phyloP scores from a whole-genome alignment of 306 rosid species.

The Quercus alba region DNA sequence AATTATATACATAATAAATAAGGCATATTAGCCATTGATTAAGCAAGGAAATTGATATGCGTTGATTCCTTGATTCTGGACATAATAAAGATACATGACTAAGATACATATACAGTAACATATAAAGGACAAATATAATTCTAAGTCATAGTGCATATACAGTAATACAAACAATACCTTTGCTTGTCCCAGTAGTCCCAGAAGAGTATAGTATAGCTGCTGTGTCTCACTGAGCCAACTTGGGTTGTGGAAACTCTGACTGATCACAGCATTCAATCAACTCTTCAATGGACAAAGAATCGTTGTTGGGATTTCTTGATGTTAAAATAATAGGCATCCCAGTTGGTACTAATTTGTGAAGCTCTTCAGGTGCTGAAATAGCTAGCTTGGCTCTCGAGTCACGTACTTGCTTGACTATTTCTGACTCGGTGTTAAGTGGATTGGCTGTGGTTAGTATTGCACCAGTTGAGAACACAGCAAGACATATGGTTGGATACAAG shows the following conservation, averaged over 20 bases:
- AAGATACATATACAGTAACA: too few relatives aligned
- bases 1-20: too few relatives aligned
- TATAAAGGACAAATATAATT: too few relatives aligned
- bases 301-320: constrained; percentile 15
- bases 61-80: too few relatives aligned
- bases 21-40: too few relatives aligned
- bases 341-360: constrained; percentile 54
- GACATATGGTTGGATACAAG: constrained; percentile 59
- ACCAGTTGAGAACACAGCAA: constrained; percentile 72
- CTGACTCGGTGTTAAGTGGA: constrained; percentile 65
- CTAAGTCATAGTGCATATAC: too few relatives aligned
- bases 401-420: constrained; percentile 62
- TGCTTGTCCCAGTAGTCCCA: constrained; percentile 84
- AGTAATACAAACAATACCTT: constrained; percentile 16
- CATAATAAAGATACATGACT: too few relatives aligned
- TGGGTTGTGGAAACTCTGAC: constrained; percentile 35
- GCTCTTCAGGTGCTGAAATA: constrained; percentile 63
- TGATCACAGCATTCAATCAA: constrained; percentile 55
- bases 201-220: constrained; percentile 91
- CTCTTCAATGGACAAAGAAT: constrained; percentile 53
- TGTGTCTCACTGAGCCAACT: constrained; percentile 58
- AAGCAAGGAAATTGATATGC: too few relatives aligned
- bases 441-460: constrained; percentile 77
- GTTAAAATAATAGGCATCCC: constrained; percentile 65
- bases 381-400: constrained; percentile 75